Conservation (phyloP, 805 yeast genomes). For the Vanderwaltozyma yarrowii region DNA sequence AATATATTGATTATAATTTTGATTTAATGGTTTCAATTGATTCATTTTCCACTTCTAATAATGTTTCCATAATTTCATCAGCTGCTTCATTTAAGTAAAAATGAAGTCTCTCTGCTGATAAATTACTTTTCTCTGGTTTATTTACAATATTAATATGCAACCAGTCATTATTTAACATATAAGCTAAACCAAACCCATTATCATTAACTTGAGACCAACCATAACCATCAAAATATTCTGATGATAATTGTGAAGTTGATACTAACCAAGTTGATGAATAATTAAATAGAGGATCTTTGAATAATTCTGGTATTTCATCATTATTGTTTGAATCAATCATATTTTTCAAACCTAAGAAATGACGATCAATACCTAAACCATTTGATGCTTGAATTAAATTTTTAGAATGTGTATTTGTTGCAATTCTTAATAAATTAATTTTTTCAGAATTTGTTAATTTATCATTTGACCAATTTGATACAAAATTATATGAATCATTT, state of each 20-base stretch:
- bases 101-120: conserved; percentile 35
- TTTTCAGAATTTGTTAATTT: conserved; percentile 40
- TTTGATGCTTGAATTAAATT: conserved; percentile 70
- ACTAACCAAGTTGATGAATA: conserved; percentile 81
- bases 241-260: conserved; percentile 82
- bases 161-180: conserved; percentile 81
- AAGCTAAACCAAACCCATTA: conserved; percentile 88
- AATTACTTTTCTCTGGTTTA: conserved; percentile 33
- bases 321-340: conserved; percentile 42
- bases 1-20: too few species aligned
- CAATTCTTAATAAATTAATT: conserved; percentile 56
- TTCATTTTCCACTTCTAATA: conserved; percentile 19
- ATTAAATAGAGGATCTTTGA: conserved; percentile 61
- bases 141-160: conserved; percentile 74
- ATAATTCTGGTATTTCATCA: conserved; percentile 56
- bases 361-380: conserved; percentile 91
- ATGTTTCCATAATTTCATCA: conserved; percentile 63
- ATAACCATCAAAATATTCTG: conserved; percentile 78
- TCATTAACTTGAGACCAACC: conserved; percentile 96
- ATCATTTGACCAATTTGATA: conserved; percentile 59
- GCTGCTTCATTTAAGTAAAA: conserved; percentile 70
- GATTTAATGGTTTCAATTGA: background rate
- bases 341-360: conserved; percentile 78
- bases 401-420: conserved; percentile 62
- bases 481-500: conserved; percentile 57